Conservation (phyloP, 176 grass and related monocot genomes). For the Musa beccarii region DNA sequence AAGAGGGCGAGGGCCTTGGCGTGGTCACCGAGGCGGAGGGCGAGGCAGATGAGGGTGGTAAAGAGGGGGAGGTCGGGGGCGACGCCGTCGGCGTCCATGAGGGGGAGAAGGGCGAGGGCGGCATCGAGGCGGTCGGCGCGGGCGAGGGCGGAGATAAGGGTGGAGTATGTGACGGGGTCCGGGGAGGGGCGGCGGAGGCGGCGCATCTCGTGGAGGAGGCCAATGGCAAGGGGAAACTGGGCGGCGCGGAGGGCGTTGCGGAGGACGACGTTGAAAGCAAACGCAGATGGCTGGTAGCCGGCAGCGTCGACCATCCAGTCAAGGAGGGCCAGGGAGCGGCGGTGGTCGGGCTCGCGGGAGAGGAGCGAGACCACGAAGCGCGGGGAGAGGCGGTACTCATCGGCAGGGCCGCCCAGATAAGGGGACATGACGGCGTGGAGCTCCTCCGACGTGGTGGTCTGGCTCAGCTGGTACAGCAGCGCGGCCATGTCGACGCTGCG, state of each 20-base stretch:
- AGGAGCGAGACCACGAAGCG: conserved; percentile 91
- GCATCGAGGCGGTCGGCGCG: conserved; percentile 56
- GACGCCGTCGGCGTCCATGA: conserved; percentile 66
- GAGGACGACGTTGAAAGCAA: conserved; percentile 75
- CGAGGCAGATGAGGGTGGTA: conserved; percentile 74
- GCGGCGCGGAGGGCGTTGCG: conserved; percentile 48
- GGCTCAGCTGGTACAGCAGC: conserved; percentile 38
- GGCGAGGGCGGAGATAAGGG: conserved; percentile 75
- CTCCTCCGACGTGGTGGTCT: conserved; percentile 42
- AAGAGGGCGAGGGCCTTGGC: conserved; percentile 86
- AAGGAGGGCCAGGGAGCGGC: conserved; percentile 74
- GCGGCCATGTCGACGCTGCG: conserved; percentile 37
- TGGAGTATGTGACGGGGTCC: conserved; percentile 84
- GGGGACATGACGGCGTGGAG: conserved; percentile 42
- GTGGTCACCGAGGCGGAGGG: conserved; percentile 47
- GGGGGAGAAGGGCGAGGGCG: conserved; percentile 67
- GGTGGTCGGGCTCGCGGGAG: conserved; percentile 50
- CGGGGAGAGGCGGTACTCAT: conserved; percentile 28
- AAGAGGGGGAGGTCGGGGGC: conserved; percentile 60
- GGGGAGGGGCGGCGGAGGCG: conserved; percentile 26
- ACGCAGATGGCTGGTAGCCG: conserved; percentile 28
- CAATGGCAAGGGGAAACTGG: conserved; percentile 50
- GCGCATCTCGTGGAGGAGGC: conserved; percentile 84
- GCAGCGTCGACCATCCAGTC: conserved; percentile 46
- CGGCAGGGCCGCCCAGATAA: conserved; percentile 26